Evolutionary conservation across 441 rosid species (phyloP).

Genomic region (Erodium chrysanthum): DNA sequence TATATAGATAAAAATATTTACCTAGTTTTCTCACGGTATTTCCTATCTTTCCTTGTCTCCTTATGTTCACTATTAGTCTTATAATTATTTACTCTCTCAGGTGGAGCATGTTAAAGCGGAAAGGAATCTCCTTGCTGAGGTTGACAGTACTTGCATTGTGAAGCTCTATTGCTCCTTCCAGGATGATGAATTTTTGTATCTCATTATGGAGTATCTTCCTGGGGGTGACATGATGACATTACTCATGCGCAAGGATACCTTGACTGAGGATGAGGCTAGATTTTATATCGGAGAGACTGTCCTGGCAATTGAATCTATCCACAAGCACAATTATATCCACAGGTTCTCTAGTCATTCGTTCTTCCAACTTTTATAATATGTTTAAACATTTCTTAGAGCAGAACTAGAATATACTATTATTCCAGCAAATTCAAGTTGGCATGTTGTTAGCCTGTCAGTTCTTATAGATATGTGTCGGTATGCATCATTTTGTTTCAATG

Average conservation of each 20-base stretch:
- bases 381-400: background rate
- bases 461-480: background rate
- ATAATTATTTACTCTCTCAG: slow-evolving; percentile 5
- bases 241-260: slow-evolving; percentile 26
- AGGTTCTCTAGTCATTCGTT: slow-evolving; percentile 14
- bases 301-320: slow-evolving; percentile 29
- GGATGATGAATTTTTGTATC: slow-evolving; percentile 18
- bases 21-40: background rate
- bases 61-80: background rate
- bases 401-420: background rate
- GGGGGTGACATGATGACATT: slow-evolving; percentile 29
- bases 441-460: background rate
- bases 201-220: slow-evolving; percentile 26
- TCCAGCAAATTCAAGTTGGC: background rate
- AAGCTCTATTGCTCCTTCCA: slow-evolving; percentile 16
- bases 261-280: slow-evolving; percentile 22
- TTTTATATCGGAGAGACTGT: slow-evolving; percentile 25
- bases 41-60: background rate
- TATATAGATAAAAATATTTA: background rate
- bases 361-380: background rate
- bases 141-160: slow-evolving; percentile 25
- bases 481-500: background rate
- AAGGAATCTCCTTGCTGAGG: slow-evolving; percentile 28
- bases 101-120: slow-evolving; percentile 25
- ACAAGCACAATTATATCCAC: slow-evolving; percentile 27